Conservation (phyloP, 306 rosid genomes). For the Canavalia ensiformis region DNA sequence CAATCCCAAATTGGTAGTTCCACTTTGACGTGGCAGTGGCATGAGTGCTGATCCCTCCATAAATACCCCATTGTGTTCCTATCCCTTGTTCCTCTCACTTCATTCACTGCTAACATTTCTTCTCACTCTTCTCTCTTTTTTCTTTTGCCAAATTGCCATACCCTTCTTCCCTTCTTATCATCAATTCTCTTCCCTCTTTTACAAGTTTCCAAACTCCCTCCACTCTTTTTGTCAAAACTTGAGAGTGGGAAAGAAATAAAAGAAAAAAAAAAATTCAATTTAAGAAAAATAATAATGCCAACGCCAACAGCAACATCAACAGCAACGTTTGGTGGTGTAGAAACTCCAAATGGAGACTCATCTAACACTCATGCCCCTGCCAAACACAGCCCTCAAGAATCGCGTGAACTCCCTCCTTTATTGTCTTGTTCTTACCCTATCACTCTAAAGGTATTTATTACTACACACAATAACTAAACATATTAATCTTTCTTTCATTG, state of each 20-base stretch:
- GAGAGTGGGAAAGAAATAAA: not conserved
- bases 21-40: slow-evolving; percentile 68
- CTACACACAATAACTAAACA: not conserved
- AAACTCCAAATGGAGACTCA: slow-evolving; percentile 51
- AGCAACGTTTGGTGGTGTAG: slow-evolving; percentile 48
- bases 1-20: slow-evolving; percentile 42
- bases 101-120: slow-evolving; percentile 40
- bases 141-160: not conserved
- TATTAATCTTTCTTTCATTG: not conserved
- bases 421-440: slow-evolving; percentile 65
- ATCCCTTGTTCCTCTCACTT: slow-evolving; percentile 52
- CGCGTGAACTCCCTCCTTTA: slow-evolving; percentile 60
- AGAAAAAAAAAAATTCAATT: not conserved
- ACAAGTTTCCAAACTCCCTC: not conserved
- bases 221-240: slow-evolving; percentile 12
- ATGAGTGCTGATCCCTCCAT: slow-evolving; percentile 53
- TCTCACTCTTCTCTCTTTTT: not conserved
- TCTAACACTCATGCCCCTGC: slow-evolving; percentile 22
- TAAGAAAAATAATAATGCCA: slow-evolving; percentile 38
- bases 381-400: slow-evolving; percentile 50
- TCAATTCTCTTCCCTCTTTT: not conserved
- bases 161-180: not conserved
- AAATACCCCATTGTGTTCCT: slow-evolving; percentile 55
- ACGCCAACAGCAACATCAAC: slow-evolving; percentile 31
- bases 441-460: slow-evolving; percentile 73